phyloP scores from a whole-genome alignment of 164 flowering plant species.

The Piper longum region DNA sequence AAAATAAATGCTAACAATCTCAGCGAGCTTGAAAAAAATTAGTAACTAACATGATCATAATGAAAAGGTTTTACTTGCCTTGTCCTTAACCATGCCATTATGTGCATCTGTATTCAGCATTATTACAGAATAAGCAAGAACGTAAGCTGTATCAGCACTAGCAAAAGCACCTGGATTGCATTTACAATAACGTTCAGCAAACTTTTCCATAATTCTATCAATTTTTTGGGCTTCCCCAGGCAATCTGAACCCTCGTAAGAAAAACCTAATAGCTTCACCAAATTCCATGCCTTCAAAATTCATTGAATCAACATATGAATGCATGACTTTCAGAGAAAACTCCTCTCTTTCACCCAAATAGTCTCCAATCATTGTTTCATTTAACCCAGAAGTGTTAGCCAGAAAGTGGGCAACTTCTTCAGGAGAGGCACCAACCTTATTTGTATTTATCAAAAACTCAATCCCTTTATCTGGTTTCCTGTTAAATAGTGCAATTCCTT shows the following conservation, averaged over 20 bases:
- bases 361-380: constrained; percentile 84
- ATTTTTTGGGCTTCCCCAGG: constrained; percentile 99
- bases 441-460: constrained; percentile 67
- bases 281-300: constrained; percentile 75
- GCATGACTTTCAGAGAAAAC: constrained; percentile 87
- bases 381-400: constrained; percentile 59
- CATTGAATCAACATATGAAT: constrained; percentile 94
- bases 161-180: constrained; percentile 83
- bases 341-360: constrained; percentile 98
- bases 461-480: constrained; percentile 95
- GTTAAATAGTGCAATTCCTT: constrained; percentile 84
- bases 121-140: constrained; percentile 98
- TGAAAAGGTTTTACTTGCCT: constrained; percentile 40
- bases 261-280: constrained; percentile 90
- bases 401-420: constrained; percentile 78
- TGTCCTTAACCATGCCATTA: constrained; percentile 89
- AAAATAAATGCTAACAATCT: constrained; percentile 9
- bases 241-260: constrained; percentile 80
- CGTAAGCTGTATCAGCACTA: constrained; percentile 97
- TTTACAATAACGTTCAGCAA: constrained; percentile 98
- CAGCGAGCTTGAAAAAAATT: constrained; percentile 5
- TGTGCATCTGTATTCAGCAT: constrained; percentile 99
- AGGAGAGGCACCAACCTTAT: constrained; percentile 74
- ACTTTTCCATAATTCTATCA: constrained; percentile 98
- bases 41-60: not conserved